Evolutionary conservation across 139 green algal species (phyloP).

Genomic region (Gonium pectorale): DNA sequence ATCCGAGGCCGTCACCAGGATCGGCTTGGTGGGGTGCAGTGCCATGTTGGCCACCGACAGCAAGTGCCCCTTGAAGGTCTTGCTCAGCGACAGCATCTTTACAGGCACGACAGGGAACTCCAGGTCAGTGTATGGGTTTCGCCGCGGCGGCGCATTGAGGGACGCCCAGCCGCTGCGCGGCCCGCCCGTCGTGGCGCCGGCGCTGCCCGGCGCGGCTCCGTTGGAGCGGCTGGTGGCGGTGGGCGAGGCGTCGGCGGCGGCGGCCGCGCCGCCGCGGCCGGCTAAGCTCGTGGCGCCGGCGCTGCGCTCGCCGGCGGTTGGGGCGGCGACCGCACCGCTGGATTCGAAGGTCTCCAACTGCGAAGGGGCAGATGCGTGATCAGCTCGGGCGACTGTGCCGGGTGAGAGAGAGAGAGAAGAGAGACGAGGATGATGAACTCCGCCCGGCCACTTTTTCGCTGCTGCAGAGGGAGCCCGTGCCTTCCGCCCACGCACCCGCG

Average conservation of each 20-base stretch:
- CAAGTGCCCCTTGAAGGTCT: constrained; percentile 84
- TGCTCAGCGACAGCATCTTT: constrained; percentile 66
- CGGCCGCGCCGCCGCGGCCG: not conserved
- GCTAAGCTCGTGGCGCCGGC: constrained; percentile 5
- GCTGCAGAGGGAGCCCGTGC: no score
- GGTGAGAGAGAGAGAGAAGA: not conserved
- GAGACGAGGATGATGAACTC: no score
- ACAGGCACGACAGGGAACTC: constrained; percentile 60
- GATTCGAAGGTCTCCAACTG: constrained; percentile 14
- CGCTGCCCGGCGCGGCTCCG: not conserved
- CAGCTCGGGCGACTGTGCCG: not conserved
- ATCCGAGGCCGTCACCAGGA: constrained; percentile 85
- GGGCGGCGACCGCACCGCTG: not conserved
- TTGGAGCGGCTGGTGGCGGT: not conserved
- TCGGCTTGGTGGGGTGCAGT: constrained; percentile 87
- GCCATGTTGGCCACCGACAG: constrained; percentile 69
- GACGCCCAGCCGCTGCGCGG: constrained; percentile 55
- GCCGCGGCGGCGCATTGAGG: constrained; percentile 35
- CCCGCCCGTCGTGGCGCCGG: not conserved
- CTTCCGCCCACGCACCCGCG: constrained; percentile 47
- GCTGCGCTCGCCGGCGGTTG: not conserved
- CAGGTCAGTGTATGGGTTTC: constrained; percentile 71
- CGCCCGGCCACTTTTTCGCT: no score
- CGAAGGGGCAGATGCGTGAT: no score
- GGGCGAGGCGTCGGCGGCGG: not conserved